Conservation (phyloP, 352 stramenopile genomes). For the Pythium folliculosum region DNA sequence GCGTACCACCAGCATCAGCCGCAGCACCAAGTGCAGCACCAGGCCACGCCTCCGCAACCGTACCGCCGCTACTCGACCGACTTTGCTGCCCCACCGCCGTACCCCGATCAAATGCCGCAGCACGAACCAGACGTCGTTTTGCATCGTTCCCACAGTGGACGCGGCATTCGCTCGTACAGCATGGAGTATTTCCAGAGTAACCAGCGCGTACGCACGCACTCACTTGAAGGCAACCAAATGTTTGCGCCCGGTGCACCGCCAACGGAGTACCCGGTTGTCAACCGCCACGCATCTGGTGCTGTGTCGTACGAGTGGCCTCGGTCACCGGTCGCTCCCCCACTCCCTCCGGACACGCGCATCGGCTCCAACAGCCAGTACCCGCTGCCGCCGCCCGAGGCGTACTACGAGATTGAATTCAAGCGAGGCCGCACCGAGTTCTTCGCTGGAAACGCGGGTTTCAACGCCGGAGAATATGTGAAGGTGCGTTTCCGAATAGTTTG, state of each 20-base stretch:
- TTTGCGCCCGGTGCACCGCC: conserved; percentile 44
- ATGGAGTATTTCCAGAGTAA: conserved; percentile 71
- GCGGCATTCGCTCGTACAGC: conserved; percentile 72
- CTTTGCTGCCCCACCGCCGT: conserved; percentile 57
- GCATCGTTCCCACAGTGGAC: conserved; percentile 39
- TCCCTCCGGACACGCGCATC: conserved; percentile 51
- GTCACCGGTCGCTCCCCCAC: conserved; percentile 46
- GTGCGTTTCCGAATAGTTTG: conserved; percentile 25
- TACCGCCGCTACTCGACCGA: conserved; percentile 80
- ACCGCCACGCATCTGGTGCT: conserved; percentile 59
- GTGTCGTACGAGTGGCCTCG: conserved; percentile 72
- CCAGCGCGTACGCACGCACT: conserved; percentile 69
- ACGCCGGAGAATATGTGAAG: conserved; percentile 95
- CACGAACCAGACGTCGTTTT: conserved; percentile 44
- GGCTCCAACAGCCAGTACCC: conserved; percentile 41
- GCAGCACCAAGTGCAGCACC: conserved; percentile 43
- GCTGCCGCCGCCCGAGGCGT: conserved; percentile 68
- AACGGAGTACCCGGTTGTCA: conserved; percentile 60
- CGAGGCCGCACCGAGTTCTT: conserved; percentile 91
- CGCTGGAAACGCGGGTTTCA: conserved; percentile 81
- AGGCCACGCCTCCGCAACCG: conserved; percentile 39
- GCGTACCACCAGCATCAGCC: conserved; percentile 42
- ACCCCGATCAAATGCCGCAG: conserved; percentile 54
- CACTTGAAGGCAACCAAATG: conserved; percentile 68
- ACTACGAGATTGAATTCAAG: conserved; percentile 97